These are phyloP conservation scores for Dioscorea dumetorum DNA, from an alignment of 106 monocot genomes.

Conservation along the genomic window DNA sequence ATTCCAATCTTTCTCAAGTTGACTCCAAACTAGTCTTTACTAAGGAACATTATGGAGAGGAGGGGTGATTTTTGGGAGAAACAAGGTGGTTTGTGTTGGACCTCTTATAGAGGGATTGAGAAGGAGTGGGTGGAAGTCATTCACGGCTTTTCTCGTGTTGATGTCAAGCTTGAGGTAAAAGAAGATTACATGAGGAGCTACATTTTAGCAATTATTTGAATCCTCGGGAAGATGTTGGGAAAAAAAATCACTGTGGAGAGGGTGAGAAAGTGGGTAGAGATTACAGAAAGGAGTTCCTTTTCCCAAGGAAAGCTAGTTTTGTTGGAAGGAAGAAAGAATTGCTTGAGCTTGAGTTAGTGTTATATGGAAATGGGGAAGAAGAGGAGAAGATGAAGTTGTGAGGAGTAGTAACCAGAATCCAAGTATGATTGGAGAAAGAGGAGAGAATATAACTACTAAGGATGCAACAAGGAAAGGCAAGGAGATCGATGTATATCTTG, in stretches of 20 bases:
- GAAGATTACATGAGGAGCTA: slow-evolving; percentile 34
- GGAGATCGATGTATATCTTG: background rate
- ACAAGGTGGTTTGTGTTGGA: slow-evolving; percentile 44
- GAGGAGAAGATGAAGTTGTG: no score
- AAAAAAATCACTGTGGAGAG: slow-evolving; percentile 32
- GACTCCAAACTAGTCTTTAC: slow-evolving; percentile 23
- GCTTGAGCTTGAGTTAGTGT: slow-evolving; percentile 26
- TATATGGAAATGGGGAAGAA: slow-evolving; percentile 24
- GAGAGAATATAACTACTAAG: background rate
- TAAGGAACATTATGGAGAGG: slow-evolving; percentile 38
- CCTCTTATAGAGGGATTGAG: slow-evolving; percentile 31
- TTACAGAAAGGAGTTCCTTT: slow-evolving; percentile 39
- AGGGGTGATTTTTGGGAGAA: slow-evolving; percentile 43
- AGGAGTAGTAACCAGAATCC: no score
- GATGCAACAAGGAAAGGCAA: no score
- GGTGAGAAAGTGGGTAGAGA: slow-evolving; percentile 31
- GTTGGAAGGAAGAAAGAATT: slow-evolving; percentile 60
- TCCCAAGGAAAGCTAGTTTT: slow-evolving; percentile 42
- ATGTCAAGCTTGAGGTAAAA: slow-evolving; percentile 28
- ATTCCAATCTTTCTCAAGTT: slow-evolving; percentile 62
- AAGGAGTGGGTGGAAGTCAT: slow-evolving; percentile 37
- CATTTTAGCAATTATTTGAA: slow-evolving; percentile 24
- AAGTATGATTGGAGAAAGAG: background rate
- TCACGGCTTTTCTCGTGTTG: slow-evolving; percentile 17
- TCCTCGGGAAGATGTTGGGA: slow-evolving; percentile 42